Conservation (phyloP, 1,284 basidiomycete species). For the Peniophora sp. region DNA sequence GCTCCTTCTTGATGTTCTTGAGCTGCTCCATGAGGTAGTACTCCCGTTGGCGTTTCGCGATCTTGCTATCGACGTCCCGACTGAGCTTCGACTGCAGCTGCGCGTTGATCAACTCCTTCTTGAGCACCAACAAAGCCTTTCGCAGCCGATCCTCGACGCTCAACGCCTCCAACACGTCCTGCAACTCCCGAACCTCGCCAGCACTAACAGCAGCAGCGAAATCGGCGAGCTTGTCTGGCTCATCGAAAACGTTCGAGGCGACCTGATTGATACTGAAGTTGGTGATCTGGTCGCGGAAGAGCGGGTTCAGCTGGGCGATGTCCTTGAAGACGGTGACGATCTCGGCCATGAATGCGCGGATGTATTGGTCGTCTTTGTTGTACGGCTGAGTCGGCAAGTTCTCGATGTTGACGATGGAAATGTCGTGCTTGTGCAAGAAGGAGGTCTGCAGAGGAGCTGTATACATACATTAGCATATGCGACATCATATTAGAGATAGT, state of each 20-base stretch:
- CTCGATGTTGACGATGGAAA: slow-evolving; percentile 89
- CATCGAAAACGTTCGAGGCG: slow-evolving; percentile 96
- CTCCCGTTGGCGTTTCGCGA: slow-evolving; percentile 94
- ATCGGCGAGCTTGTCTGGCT: slow-evolving; percentile 96
- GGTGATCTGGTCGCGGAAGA: slow-evolving; percentile 97
- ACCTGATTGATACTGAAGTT: slow-evolving; percentile 96
- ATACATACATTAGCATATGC: neutral
- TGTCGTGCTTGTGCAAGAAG: slow-evolving; percentile 84
- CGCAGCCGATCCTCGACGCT: slow-evolving; percentile 86
- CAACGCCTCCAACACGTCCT: slow-evolving; percentile 88
- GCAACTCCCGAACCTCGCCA: slow-evolving; percentile 86
- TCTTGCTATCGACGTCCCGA: slow-evolving; percentile 93
- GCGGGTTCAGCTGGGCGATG: slow-evolving; percentile 93
- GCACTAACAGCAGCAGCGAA: slow-evolving; percentile 96
- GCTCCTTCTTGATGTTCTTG: slow-evolving; percentile 98
- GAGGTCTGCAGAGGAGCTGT: slow-evolving; percentile 71
- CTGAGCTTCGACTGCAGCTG: slow-evolving; percentile 94
- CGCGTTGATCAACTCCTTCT: slow-evolving; percentile 98
- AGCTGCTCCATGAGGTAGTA: slow-evolving; percentile 99
- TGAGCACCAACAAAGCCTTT: slow-evolving; percentile 88
- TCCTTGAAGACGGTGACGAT: slow-evolving; percentile 98
- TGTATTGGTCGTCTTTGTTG: slow-evolving; percentile 90
- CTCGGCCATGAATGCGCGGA: slow-evolving; percentile 94
- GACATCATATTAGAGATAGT: neutral
- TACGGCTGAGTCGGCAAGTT: slow-evolving; percentile 80